Conservation (phyloP, 1,139 yeast genomes). For the Sugiyamaella xylanicola region DNA sequence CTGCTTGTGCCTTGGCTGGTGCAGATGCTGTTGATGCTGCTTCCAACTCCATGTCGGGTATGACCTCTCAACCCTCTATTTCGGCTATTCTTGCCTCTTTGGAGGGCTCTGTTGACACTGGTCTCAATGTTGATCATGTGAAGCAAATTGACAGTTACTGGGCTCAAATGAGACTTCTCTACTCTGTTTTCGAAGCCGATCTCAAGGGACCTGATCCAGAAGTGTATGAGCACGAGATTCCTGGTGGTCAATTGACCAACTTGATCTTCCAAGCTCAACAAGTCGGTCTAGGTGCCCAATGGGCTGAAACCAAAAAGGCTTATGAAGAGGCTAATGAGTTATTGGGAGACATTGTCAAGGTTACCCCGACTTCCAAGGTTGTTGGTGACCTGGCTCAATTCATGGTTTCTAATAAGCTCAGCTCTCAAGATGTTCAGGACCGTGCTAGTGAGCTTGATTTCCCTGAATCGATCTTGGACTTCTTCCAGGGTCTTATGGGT, state of each 20-base stretch:
- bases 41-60: slow-evolving; percentile 94
- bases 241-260: slow-evolving; percentile 99
- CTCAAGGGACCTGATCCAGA: slow-evolving; percentile 99
- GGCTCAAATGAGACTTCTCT: slow-evolving; percentile 97
- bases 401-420: slow-evolving; percentile 93
- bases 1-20: slow-evolving; percentile 91
- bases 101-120: slow-evolving; percentile 82
- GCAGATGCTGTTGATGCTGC: slow-evolving; percentile 99
- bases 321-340: slow-evolving; percentile 86
- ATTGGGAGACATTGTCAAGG: slow-evolving; percentile 95
- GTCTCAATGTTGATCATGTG: slow-evolving; percentile 65
- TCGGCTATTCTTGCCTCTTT: slow-evolving; percentile 89
- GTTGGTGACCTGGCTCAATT: slow-evolving; percentile 99
- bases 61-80: slow-evolving; percentile 97
- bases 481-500: slow-evolving; percentile 99
- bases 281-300: slow-evolving; percentile 93
- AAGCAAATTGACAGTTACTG: slow-evolving; percentile 90
- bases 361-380: slow-evolving; percentile 97
- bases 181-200: slow-evolving; percentile 97
- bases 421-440: slow-evolving; percentile 79
- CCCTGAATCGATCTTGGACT: slow-evolving; percentile 97
- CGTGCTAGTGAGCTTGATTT: slow-evolving; percentile 90
- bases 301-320: slow-evolving; percentile 94
- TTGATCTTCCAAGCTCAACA: slow-evolving; percentile 98
- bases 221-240: slow-evolving; percentile 96